Base-by-base conservation (phyloP, 2,329 filamentous ascomycete genomes). In the Monosporascus ibericus region DNA sequence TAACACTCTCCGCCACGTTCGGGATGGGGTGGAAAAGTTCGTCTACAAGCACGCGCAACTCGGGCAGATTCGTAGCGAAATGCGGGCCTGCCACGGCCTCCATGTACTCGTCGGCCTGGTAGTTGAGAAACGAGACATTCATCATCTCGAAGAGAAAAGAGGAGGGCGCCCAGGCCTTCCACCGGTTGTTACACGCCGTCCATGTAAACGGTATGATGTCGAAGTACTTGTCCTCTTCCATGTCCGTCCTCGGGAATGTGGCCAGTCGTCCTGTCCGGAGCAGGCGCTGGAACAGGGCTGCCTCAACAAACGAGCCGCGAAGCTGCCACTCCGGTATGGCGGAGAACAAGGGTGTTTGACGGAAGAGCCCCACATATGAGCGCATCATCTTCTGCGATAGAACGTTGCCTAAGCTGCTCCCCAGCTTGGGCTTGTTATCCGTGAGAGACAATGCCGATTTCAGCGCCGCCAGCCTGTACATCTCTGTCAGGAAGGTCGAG, bases 141-240 rank as follows among this genome's bases (percentile, higher is more conserved):
- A 56, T 56, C 7, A 61, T 54, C 36, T 61, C 58, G 42, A 53
- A 61, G 14, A 59, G 34, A 40, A 58, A 61, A n/a, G 55, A 52
- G 7, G 59, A 52, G 15, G 59, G 58, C 6, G 58, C 56, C 24
- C 56, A 59, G 3, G 56, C 54, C 14, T 52, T 53, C 6, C 51
- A 50, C 17, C 58, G 55, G 46, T 59, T 59, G 40, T 56, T 60
- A 9, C 55, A 55, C 36, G 50, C 53, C 17, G 59, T 58, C 59
- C 59, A 61, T 47, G 54, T 58, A 30, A 61, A 52, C 1, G 59
- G 59, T 30, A 61, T 60, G 9, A 61, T 49, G 25, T 60, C 59
- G 50, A 61, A 60, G 50, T 61, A 61, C 38, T 60, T 60, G 47
- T 60, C 56, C 44, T 57, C 59, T 24, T 58, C 51, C 56, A 60